Conservation (phyloP, 2,329 filamentous ascomycete species). For the Pseudocercospora cruenta region DNA sequence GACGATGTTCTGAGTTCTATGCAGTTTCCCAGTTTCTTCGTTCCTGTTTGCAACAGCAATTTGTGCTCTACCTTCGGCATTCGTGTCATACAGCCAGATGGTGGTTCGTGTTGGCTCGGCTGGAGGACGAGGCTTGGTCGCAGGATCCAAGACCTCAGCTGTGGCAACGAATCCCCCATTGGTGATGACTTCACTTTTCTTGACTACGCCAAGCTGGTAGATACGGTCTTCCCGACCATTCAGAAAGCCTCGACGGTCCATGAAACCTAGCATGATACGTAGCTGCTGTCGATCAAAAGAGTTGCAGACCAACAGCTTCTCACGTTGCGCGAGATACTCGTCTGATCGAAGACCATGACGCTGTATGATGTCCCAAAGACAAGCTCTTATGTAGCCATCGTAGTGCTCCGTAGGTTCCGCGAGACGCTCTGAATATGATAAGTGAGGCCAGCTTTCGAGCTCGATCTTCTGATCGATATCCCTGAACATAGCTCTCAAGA, state of each 20-base stretch:
- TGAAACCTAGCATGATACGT: constrained; percentile 2
- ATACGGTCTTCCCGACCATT: not conserved
- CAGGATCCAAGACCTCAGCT: not conserved
- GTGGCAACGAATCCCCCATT: not conserved
- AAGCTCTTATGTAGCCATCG: not conserved
- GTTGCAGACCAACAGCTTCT: not conserved
- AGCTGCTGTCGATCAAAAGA: constrained; percentile 6
- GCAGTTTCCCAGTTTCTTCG: not conserved
- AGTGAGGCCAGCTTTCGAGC: not conserved
- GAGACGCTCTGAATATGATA: not conserved
- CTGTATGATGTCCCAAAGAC: not conserved
- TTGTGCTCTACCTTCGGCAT: not conserved
- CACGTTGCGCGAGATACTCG: not conserved
- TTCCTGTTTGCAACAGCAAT: not conserved
- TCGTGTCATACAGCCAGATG: not conserved
- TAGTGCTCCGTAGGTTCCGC: constrained; percentile 1
- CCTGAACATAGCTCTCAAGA: constrained; percentile 9
- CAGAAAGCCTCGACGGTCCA: not conserved
- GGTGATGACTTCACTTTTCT: not conserved
- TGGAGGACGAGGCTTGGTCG: not conserved
- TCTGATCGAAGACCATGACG: not conserved
- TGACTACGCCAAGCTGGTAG: constrained; percentile 8
- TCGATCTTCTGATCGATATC: not conserved
- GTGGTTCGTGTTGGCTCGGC: not conserved
- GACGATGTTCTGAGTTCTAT: not conserved